phyloP scores from a whole-genome alignment of 2,329 filamentous ascomycete species.

The Fusarium robinianum region DNA sequence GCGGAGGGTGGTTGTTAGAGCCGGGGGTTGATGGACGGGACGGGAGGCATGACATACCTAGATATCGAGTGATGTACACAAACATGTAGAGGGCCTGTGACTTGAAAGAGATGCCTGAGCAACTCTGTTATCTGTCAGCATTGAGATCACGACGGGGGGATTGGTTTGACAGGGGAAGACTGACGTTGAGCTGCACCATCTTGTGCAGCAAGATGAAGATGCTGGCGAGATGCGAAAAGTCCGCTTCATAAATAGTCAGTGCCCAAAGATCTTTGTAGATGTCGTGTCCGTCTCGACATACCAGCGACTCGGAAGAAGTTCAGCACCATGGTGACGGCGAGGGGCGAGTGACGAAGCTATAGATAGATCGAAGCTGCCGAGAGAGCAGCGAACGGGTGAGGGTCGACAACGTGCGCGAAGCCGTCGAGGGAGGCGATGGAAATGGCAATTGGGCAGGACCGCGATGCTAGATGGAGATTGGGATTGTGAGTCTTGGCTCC shows the following conservation, averaged over 20 bases:
- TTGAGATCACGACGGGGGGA: slow-evolving; percentile 14
- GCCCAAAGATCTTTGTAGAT: not conserved
- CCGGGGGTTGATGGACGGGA: not conserved
- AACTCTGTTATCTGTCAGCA: slow-evolving; percentile 68
- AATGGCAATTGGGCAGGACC: slow-evolving; percentile 24
- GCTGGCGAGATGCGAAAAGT: slow-evolving; percentile 92
- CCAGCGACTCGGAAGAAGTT: slow-evolving; percentile 64
- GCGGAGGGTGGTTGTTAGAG: slow-evolving; percentile 19
- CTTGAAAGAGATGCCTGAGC: slow-evolving; percentile 97
- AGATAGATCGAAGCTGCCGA: slow-evolving; percentile 20
- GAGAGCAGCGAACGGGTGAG: slow-evolving; percentile 24
- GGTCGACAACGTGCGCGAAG: slow-evolving; percentile 23
- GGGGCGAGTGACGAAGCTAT: slow-evolving; percentile 20
- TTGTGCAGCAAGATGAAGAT: slow-evolving; percentile 96
- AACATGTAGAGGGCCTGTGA: slow-evolving; percentile 94
- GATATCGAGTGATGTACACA: slow-evolving; percentile 91
- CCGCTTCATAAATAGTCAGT: slow-evolving; percentile 61
- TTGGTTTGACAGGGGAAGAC: slow-evolving; percentile 36
- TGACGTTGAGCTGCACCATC: slow-evolving; percentile 89
- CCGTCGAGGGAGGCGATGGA: slow-evolving; percentile 5
- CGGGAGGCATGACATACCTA: slow-evolving; percentile 59
- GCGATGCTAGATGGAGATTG: slow-evolving; percentile 16
- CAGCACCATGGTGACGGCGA: slow-evolving; percentile 49
- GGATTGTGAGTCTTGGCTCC: slow-evolving; percentile 12
- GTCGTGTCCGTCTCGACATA: slow-evolving; percentile 39